Evolutionary conservation across 129 eudicot species (phyloP), one percentile per base, ranked within the genome.

Genomic region (Helianthus tuberosus): DNA sequence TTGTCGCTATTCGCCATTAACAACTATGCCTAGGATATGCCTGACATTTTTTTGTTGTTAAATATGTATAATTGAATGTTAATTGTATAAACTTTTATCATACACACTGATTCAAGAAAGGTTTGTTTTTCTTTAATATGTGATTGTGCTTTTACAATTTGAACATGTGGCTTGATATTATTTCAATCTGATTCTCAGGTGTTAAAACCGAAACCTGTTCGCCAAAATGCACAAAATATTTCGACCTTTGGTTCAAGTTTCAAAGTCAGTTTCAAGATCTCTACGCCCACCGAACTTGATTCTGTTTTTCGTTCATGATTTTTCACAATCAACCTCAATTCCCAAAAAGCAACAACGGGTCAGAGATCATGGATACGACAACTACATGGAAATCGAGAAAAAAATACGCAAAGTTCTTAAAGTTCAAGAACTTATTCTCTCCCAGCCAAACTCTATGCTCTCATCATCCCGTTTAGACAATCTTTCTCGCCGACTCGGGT

Each of bases 331-430:
- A 75, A 94, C 96, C 41, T 83, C 97, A 63, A 90, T 94, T 36
- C 98, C 98, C 69, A 88, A 75, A 58, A 93, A 90, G 15, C 96
- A 81, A 53, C 82, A 66, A n/a, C 83, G 97, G 12, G 75, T 90
- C 4, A 79, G 97, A 35, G 98, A 94, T 84, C 96, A 90, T 61
- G 93, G 91, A 17, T 94, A 41, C 72, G 96, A 94, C 73, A 70
- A 94, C 65, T 94, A 88, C 89, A 94, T 94, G 96, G 97, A 91
- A 65, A 82, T 94, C 59, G 91, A 94, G 76, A 94, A 94, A 64
- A 94, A 91, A 76, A 85, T 84, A 15, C 88, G 96, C 38, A 94
- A 94, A 80, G 87, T 89, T 50, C 78, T 91, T 47, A 91, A 91
- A 78, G 70, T 94, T 66, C 89, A 94, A 73, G 94, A 88, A 63